Evolutionary conservation across 164 flowering plant genomes (phyloP).

Genomic region (Berberis thunbergii): DNA sequence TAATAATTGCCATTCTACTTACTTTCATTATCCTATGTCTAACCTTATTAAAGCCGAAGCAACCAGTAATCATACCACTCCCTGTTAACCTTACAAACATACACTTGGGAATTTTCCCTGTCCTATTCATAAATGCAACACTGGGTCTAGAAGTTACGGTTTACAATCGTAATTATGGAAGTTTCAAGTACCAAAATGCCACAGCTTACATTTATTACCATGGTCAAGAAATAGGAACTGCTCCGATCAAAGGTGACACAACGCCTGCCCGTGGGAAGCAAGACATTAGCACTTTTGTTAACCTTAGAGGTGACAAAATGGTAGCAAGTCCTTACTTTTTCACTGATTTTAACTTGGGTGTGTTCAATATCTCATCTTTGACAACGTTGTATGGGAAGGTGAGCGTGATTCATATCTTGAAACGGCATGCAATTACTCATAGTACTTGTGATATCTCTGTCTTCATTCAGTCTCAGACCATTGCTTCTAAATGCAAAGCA

Average conservation of each 20-base stretch:
- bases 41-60: conserved; percentile 35
- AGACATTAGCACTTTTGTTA: conserved; percentile 15
- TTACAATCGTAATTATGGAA: conserved; percentile 32
- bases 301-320: conserved; percentile 19
- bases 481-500: conserved; percentile 23
- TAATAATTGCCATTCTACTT: conserved; percentile 9
- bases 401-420: conserved; percentile 26
- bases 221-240: conserved; percentile 17
- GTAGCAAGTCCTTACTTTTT: conserved; percentile 14
- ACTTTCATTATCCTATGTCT: conserved; percentile 18
- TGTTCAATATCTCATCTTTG: conserved; percentile 26
- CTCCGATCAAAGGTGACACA: conserved; percentile 13
- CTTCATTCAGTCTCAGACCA: conserved; percentile 4
- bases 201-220: conserved; percentile 22
- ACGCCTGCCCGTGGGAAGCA: conserved; percentile 25
- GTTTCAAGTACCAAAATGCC: conserved; percentile 28
- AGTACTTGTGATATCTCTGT: conserved; percentile 31
- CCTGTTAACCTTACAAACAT: conserved; percentile 13
- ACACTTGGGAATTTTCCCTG: conserved; percentile 5
- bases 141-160: conserved; percentile 19
- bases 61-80: conserved; percentile 23
- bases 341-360: conserved; percentile 17
- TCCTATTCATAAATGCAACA: conserved; percentile 15
- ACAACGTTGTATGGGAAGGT: conserved; percentile 26
- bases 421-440: conserved; percentile 18